Percentiles rank a stretch among this genome's conserved stretches.
These are phyloP conservation scores for Blastomyces silverae DNA, from an alignment of 2,329 filamentous ascomycete species.

Conservation along the genomic window DNA sequence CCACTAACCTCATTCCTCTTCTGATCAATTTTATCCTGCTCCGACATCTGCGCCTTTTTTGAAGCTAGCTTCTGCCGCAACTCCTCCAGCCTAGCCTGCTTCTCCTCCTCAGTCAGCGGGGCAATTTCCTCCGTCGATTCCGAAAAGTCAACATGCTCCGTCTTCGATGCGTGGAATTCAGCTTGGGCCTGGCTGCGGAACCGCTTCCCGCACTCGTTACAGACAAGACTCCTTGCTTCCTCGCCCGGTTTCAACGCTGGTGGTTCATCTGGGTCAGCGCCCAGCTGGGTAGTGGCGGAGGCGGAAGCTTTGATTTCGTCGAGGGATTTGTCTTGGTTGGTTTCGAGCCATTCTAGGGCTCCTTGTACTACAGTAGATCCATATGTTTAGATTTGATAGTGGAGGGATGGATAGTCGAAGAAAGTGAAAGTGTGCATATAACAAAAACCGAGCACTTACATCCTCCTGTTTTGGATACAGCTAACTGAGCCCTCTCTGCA, in stretches of 20 bases:
- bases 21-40: slow-evolving; percentile 22
- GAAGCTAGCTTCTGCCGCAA: slow-evolving; percentile 19
- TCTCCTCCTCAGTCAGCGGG: slow-evolving; percentile 86
- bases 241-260: slow-evolving; percentile 64
- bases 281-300: slow-evolving; percentile 40
- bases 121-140: slow-evolving; percentile 91
- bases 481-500: slow-evolving; percentile 69
- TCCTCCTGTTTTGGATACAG: slow-evolving; percentile 74
- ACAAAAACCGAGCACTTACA: slow-evolving; percentile 50
- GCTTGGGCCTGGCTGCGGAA: slow-evolving; percentile 76
- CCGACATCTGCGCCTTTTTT: slow-evolving; percentile 19
- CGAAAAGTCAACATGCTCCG: slow-evolving; percentile 82
- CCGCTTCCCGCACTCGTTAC: slow-evolving; percentile 90
- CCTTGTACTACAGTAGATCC: slow-evolving; percentile 58
- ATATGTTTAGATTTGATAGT: slow-evolving; percentile 3
- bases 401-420: neutral
- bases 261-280: slow-evolving; percentile 51
- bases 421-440: neutral
- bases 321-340: slow-evolving; percentile 78
- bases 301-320: slow-evolving; percentile 26
- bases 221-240: slow-evolving; percentile 72
- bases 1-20: slow-evolving; percentile 23
- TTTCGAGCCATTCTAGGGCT: slow-evolving; percentile 90
- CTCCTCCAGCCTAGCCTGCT: slow-evolving; percentile 59
- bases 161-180: slow-evolving; percentile 85